Percentiles rank a stretch among this genome's conserved stretches.
These are phyloP conservation scores for Fusarium dimerum DNA, from an alignment of 2,329 filamentous ascomycete genomes.

Conservation along the genomic window DNA sequence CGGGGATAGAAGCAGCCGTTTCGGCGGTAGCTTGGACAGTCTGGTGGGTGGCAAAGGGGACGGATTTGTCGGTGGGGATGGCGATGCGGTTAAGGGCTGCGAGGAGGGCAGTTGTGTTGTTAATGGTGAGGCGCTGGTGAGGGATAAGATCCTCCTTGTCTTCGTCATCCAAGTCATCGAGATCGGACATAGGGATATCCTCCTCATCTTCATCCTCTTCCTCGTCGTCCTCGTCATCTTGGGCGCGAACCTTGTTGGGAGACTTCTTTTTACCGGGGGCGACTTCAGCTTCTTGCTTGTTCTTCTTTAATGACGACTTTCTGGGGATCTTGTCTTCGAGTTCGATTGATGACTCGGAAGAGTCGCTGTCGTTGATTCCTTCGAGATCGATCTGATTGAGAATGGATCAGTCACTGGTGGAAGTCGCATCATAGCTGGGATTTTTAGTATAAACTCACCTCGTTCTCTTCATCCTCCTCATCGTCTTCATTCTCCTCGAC, in stretches of 20 bases:
- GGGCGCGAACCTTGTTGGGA: constrained; percentile 25
- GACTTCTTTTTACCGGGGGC: constrained; percentile 38
- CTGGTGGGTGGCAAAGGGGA: constrained; percentile 83
- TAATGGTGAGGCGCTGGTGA: constrained; percentile 92
- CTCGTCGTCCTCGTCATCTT: constrained; percentile 52
- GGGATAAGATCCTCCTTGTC: constrained; percentile 86
- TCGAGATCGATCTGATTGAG: constrained; percentile 50
- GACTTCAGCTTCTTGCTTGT: constrained; percentile 38
- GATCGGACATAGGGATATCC: constrained; percentile 86
- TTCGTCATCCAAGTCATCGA: constrained; percentile 74
- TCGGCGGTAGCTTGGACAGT: constrained; percentile 68
- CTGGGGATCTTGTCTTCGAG: constrained; percentile 71
- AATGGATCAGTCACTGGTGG: neutral
- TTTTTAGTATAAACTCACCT: constrained; percentile 22
- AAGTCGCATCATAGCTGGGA: neutral
- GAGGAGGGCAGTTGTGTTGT: constrained; percentile 88
- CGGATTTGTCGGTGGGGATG: constrained; percentile 64
- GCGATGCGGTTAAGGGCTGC: constrained; percentile 76
- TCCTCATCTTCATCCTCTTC: constrained; percentile 77
- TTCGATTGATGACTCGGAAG: constrained; percentile 71
- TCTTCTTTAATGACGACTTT: constrained; percentile 40
- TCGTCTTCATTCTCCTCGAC: constrained; percentile 41
- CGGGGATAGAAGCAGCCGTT: constrained; percentile 67
- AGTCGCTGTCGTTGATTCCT: constrained; percentile 62
- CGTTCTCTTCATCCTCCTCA: constrained; percentile 36